phyloP scores from a whole-genome alignment of 352 stramenopile species.

The Phytophthora pinifolia region DNA sequence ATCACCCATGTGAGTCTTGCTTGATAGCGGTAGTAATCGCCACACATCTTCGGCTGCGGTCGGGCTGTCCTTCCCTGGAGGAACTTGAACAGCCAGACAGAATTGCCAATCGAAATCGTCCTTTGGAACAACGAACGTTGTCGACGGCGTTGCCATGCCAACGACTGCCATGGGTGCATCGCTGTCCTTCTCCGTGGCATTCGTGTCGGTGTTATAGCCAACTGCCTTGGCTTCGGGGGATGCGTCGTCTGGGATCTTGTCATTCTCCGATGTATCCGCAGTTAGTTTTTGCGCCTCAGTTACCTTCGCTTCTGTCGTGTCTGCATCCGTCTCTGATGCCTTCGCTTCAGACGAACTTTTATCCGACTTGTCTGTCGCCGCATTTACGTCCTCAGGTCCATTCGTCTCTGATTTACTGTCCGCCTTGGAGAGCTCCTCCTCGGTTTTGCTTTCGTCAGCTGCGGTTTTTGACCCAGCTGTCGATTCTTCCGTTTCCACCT shows the following conservation, averaged over 20 bases:
- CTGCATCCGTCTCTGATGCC: not conserved
- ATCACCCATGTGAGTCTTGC: conserved; percentile 40
- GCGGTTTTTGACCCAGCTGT: not conserved
- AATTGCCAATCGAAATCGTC: conserved; percentile 46
- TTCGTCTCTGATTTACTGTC: not conserved
- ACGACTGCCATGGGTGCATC: conserved; percentile 27
- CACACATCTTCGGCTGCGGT: conserved; percentile 32
- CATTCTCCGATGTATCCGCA: conserved; percentile 12
- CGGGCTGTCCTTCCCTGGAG: conserved; percentile 5
- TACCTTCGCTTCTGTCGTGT: conserved; percentile 1
- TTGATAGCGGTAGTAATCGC: conserved; percentile 61
- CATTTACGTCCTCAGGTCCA: conserved; percentile 1
- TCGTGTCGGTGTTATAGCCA: conserved; percentile 13
- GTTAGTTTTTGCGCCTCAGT: conserved; percentile 3
- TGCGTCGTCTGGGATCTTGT: conserved; percentile 4
- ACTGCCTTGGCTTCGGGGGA: conserved; percentile 9
- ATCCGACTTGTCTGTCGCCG: not conserved
- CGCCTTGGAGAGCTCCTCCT: not conserved
- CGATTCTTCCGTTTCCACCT: conserved; percentile 4
- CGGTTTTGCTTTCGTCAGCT: not conserved
- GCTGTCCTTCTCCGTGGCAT: conserved; percentile 7
- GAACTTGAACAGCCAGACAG: conserved; percentile 43
- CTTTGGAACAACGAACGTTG: conserved; percentile 18
- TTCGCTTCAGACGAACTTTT: not conserved
- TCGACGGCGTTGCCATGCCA: conserved; percentile 5